Evolutionary conservation across 352 stramenopile species (phyloP).

Genomic region (Phytophthora pisi): DNA sequence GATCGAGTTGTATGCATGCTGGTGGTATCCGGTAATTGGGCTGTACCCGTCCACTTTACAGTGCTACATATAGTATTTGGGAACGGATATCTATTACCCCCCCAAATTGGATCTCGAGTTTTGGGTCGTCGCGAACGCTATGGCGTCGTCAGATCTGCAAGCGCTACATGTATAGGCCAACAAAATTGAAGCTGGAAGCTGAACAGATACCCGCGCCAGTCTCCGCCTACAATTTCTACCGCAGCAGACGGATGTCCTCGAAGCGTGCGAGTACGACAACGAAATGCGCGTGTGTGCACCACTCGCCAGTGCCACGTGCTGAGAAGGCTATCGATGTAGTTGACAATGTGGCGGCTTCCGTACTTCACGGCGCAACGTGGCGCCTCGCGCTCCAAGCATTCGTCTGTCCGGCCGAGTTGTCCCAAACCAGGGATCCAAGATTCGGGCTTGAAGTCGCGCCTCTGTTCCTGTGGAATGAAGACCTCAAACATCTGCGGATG

Average conservation of each 20-base stretch:
- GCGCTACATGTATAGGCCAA: background rate
- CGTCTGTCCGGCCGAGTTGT: conserved; percentile 1
- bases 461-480: conserved; percentile 17
- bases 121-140: background rate
- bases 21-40: background rate
- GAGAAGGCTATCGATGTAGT: background rate
- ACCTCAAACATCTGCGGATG: conserved; percentile 19
- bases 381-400: conserved; percentile 9
- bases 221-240: background rate
- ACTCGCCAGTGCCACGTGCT: conserved; percentile 6
- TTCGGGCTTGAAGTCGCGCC: conserved; percentile 24
- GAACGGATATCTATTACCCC: too few relatives aligned
- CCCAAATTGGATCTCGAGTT: background rate
- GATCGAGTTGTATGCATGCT: too few relatives aligned
- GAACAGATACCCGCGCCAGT: background rate
- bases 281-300: background rate
- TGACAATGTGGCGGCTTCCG: conserved; percentile 7
- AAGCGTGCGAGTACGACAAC: background rate
- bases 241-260: background rate
- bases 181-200: background rate
- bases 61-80: background rate
- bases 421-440: conserved; percentile 20
- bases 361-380: conserved; percentile 10
- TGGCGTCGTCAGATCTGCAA: background rate
- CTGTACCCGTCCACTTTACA: background rate